Percentiles rank a stretch among this genome's conserved stretches.
These are phyloP conservation scores for Mollisia scopiformis DNA, from an alignment of 2,329 filamentous ascomycete species.

Conservation along the genomic window DNA sequence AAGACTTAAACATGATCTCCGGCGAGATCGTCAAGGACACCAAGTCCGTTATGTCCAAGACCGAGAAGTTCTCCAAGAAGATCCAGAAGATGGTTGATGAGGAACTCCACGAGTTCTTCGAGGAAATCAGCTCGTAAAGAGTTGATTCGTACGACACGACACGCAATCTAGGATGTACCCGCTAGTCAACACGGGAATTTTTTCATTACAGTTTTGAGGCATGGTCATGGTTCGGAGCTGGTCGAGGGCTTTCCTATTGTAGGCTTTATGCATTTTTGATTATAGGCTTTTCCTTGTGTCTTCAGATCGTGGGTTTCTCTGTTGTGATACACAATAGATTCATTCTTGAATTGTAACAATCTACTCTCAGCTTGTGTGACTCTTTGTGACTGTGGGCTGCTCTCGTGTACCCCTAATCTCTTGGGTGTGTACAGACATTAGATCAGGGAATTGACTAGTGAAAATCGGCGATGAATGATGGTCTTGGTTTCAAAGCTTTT, in stretches of 20 bases:
- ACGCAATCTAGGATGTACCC: constrained; percentile 23
- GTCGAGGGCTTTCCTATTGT: constrained; percentile 32
- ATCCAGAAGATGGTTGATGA: constrained; percentile 64
- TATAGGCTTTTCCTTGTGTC: constrained; percentile 33
- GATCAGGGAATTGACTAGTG: no score
- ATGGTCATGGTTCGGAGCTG: constrained; percentile 34
- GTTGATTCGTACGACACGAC: constrained; percentile 14
- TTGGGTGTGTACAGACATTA: no score
- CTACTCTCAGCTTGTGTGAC: not conserved
- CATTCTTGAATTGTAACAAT: constrained; percentile 14
- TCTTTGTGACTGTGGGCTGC: not conserved
- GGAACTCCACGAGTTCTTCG: constrained; percentile 62
- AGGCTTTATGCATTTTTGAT: constrained; percentile 35
- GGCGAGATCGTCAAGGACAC: constrained; percentile 58
- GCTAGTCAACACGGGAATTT: no score
- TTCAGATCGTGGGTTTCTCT: constrained; percentile 7
- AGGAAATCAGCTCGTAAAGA: constrained; percentile 44
- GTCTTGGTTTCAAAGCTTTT: no score
- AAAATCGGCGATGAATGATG: no score
- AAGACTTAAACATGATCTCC: constrained; percentile 58
- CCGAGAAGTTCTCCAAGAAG: constrained; percentile 65
- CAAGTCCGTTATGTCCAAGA: constrained; percentile 56
- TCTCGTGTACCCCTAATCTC: no score
- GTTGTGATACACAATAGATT: constrained; percentile 15
- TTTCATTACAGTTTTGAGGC: constrained; percentile 32